Percentiles rank a stretch among this genome's conserved stretches.
Conservation (phyloP, 352 stramenopile species). For the Ochromonadaceae sp. region DNA sequence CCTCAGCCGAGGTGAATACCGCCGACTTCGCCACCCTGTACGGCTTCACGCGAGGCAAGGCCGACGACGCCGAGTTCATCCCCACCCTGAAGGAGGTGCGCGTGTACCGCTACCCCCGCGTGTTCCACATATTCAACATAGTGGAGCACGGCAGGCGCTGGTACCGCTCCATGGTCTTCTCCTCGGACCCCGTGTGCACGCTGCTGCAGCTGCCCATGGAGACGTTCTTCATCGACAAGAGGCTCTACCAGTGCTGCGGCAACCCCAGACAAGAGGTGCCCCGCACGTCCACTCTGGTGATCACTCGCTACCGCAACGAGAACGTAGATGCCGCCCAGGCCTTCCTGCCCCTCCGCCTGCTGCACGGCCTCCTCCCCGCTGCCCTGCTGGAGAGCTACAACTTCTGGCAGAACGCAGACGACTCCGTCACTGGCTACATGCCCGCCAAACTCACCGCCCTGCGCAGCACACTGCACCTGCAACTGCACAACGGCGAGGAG, state of each 20-base stretch:
- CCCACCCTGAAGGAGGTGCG: constrained; percentile 93
- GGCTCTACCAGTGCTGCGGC: constrained; percentile 32
- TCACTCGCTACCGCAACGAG: constrained; percentile 54
- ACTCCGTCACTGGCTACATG: constrained; percentile 79
- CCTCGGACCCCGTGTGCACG: constrained; percentile 78
- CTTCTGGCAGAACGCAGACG: constrained; percentile 91
- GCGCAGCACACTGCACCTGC: not conserved
- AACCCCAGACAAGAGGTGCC: constrained; percentile 26
- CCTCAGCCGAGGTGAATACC: not conserved
- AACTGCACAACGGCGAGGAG: constrained; percentile 23
- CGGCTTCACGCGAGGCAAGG: not conserved
- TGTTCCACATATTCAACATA: constrained; percentile 91
- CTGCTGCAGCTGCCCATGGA: constrained; percentile 61
- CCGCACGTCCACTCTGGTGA: constrained; percentile 60
- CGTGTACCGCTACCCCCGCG: constrained; percentile 69
- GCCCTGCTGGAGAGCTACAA: constrained; percentile 84
- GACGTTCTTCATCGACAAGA: constrained; percentile 38
- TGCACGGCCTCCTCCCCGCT: constrained; percentile 79
- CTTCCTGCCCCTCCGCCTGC: constrained; percentile 68
- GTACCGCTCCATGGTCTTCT: constrained; percentile 90
- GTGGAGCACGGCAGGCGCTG: constrained; percentile 86
- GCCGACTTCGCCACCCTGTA: not conserved
- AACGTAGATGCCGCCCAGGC: constrained; percentile 43
- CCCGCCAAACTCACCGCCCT: constrained; percentile 28
- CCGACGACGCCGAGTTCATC: constrained; percentile 39